Conservation (phyloP, 352 stramenopile genomes). For the Pythium oligandrum region DNA sequence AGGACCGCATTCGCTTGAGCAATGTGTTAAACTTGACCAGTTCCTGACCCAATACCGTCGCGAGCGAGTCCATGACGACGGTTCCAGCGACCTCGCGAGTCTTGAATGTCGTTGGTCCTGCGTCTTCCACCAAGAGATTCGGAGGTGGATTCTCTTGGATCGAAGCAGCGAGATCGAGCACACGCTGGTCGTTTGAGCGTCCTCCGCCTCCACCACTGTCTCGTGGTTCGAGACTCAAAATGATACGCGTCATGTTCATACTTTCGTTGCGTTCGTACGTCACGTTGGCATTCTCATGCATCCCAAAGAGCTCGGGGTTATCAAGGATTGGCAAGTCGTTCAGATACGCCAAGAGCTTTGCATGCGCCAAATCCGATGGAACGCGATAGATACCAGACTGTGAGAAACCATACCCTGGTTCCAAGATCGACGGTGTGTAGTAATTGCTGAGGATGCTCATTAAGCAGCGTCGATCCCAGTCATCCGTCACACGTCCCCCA, state of each 20-base stretch:
- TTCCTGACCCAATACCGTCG: conserved; percentile 91
- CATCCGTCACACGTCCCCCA: conserved; percentile 93
- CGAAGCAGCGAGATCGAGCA: conserved; percentile 68
- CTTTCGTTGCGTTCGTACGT: conserved; percentile 93
- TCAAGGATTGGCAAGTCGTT: conserved; percentile 78
- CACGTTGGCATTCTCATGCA: conserved; percentile 95
- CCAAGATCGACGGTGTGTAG: conserved; percentile 81
- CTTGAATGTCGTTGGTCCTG: conserved; percentile 90
- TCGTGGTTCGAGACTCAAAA: conserved; percentile 88
- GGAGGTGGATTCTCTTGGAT: conserved; percentile 58
- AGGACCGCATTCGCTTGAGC: conserved; percentile 75
- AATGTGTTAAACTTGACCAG: conserved; percentile 94
- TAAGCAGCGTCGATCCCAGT: conserved; percentile 92
- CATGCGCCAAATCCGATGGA: conserved; percentile 39
- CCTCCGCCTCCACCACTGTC: conserved; percentile 57
- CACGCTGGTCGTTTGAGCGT: conserved; percentile 79
- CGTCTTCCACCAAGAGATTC: conserved; percentile 80
- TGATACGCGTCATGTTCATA: conserved; percentile 81
- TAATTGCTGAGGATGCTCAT: conserved; percentile 93
- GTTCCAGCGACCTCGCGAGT: conserved; percentile 73
- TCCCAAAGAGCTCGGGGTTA: conserved; percentile 93
- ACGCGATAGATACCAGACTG: conserved; percentile 85
- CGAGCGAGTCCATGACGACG: conserved; percentile 89
- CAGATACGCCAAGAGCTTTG: conserved; percentile 78
- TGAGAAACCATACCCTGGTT: conserved; percentile 83